These are phyloP conservation scores for Phytophthora sansomeana DNA, from an alignment of 352 stramenopile genomes.

Conservation along the genomic window DNA sequence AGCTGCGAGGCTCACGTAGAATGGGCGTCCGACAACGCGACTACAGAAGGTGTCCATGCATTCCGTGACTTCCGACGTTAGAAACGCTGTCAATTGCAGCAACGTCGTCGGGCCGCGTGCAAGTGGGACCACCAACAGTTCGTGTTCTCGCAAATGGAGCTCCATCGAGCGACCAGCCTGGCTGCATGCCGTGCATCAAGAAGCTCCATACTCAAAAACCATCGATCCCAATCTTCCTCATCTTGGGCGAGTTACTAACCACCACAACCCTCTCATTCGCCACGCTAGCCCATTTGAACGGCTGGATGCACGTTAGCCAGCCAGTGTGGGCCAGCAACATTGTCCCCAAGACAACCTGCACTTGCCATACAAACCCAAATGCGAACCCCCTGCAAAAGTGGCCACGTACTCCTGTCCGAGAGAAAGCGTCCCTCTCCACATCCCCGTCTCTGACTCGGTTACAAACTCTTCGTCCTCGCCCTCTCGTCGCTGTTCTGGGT, in stretches of 20 bases:
- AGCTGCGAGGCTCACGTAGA: slow-evolving; percentile 16
- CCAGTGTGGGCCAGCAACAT: background rate
- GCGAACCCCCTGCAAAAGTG: too few relatives aligned
- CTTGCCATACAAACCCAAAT: too few relatives aligned
- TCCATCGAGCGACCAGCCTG: background rate
- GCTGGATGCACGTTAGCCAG: slow-evolving; percentile 8
- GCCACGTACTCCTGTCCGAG: slow-evolving; percentile 5
- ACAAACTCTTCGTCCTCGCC: slow-evolving; percentile 2
- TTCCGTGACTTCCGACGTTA: slow-evolving; percentile 34
- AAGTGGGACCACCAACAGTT: slow-evolving; percentile 3
- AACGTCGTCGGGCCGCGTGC: slow-evolving; percentile 6
- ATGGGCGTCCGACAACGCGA: slow-evolving; percentile 24
- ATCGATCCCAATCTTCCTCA: background rate
- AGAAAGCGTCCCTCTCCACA: slow-evolving; percentile 3
- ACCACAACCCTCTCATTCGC: slow-evolving; percentile 19
- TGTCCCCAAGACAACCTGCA: background rate
- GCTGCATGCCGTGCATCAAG: slow-evolving; percentile 1
- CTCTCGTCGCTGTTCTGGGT: slow-evolving; percentile 7
- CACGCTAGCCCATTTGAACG: slow-evolving; percentile 1
- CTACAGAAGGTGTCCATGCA: slow-evolving; percentile 10
- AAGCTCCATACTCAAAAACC: slow-evolving; percentile 5
- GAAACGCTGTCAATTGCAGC: slow-evolving; percentile 24
- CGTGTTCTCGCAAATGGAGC: background rate
- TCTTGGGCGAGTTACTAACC: slow-evolving; percentile 20
- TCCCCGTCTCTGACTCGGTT: background rate